Evolutionary conservation across 192 early-diverging fungal species (phyloP), one percentile per base, ranked within the genome.

Genomic region (Entomortierella chlamydospora): DNA sequence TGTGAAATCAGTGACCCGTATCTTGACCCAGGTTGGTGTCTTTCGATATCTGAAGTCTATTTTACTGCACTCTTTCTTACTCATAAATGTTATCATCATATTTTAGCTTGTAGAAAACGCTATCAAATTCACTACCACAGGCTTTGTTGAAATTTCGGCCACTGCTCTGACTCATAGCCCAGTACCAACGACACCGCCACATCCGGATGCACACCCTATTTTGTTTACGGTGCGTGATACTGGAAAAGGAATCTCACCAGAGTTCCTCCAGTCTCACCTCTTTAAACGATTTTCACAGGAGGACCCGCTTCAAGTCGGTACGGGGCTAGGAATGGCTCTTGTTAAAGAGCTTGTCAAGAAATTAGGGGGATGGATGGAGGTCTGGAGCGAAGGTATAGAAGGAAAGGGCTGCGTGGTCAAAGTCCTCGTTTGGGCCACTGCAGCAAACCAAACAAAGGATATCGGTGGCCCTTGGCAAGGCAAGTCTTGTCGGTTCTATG

Each of bases 231-330:
- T 87, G 37, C 65, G 78, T 26, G 86, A 87, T 64, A 87, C 84
- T 18, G 86, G 86, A 26, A 67, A 68, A 47, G 86, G 86, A n/a
- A 87, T 87, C 20, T 84, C 84, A 12, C 53, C 67, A 45, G 62
- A 72, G 31, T 87, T 84, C 82, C 65, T 87, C 13, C 72, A 72
- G 23, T 78, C 82, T 20, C 57, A 80, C 34, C 57, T 87, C 15
- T 87, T 87, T 42, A 68, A 86, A 53, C 73, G 81, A 18, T 87
- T 87, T 43, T 72, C 86, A 7, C 85, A 86, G 49, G 85, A 88
- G 47, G 72, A 88, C 51, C 83, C 87, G 9, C 54, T 88, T n/a
- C 76, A 83, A 33, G 82, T 83, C 37, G 87, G 87, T 37, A 84
- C 85, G 0, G 87, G 87, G 31, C 73, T 88, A 17, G 87, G 87